Base-by-base conservation (phyloP, 345 rosid species). In the Litchi chinensis region DNA sequence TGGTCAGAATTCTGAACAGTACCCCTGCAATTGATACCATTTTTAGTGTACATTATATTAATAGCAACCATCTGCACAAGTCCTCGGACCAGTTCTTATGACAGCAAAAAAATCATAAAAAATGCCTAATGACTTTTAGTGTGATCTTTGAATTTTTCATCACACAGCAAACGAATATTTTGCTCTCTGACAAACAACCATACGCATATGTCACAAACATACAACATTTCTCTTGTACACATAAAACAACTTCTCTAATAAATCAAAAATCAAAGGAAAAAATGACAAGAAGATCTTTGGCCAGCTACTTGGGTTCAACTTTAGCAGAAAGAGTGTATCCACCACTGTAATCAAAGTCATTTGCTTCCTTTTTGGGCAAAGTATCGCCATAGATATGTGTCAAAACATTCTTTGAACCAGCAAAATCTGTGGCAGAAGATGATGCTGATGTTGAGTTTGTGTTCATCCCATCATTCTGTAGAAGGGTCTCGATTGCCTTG, bases 371-470 rank as follows among this genome's bases (percentile, higher is more conserved):
- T 73, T 77, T 90, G 32, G 89, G 91, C 59, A 79, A 69, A 57
- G 78, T 76, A 26, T 86, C 89, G 2, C 79, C 86, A 54, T 92
- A 95, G 67, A 91, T 92, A 65, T 89, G 83, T 78, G 79, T 85
- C 0, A 78, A 76, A 12, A 81, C 82, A 13, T 77, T 87, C 78
- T 85, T 90, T 60, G 89, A 52, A 52, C 76, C 88, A 52, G 89
- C 92, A 59, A 93, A 89, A 15, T 93, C 98, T 0, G 95, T 91
- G 8, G 93, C 83, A 9, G 97, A 91, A 0, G 98, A 95, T 1
- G 95, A 91, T n/a, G 97, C 89, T 4, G 98, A 93, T 8, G 95
- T 87, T 62, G 99, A 92, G 88, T 89, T 90, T 22, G 90, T 91
- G 68, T 81, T 87, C 43, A 91, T 60, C 28, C 97, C 95, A 57